Evolutionary conservation across 305 asterid species (phyloP).

Genomic region (Petunia hybrid): DNA sequence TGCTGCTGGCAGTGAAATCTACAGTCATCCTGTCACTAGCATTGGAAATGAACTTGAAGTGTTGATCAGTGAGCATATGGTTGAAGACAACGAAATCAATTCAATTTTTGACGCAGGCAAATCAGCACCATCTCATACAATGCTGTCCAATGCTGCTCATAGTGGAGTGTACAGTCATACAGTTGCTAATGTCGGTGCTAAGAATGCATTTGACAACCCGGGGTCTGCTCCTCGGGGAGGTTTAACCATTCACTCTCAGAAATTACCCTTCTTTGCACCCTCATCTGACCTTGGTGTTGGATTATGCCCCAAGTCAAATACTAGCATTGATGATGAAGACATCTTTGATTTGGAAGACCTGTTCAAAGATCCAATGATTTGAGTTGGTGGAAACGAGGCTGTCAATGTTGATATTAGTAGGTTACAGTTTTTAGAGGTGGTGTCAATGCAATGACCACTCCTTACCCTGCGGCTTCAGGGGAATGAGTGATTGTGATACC

Average conservation of each 20-base stretch:
- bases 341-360: slow-evolving; percentile 26
- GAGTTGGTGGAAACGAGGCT: not conserved
- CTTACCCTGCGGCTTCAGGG: no score
- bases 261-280: not conserved
- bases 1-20: slow-evolving; percentile 7
- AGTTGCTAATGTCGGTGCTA: not conserved
- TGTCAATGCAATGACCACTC: no score
- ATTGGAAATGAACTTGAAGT: slow-evolving; percentile 24
- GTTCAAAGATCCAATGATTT: not conserved
- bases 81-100: not conserved
- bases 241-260: not conserved
- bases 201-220: not conserved
- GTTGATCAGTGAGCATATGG: not conserved
- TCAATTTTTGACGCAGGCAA: slow-evolving; percentile 18
- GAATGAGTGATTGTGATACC: no score
- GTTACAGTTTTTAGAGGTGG: not conserved
- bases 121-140: not conserved
- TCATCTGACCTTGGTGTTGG: not conserved
- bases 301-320: not conserved
- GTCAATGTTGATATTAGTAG: not conserved
- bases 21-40: slow-evolving; percentile 12
- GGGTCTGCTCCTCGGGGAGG: not conserved
- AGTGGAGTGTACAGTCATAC: not conserved
- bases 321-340: not conserved
- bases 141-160: not conserved